phyloP scores from a whole-genome alignment of 2,329 filamentous ascomycete genomes.

The Arachnomyces sp. region DNA sequence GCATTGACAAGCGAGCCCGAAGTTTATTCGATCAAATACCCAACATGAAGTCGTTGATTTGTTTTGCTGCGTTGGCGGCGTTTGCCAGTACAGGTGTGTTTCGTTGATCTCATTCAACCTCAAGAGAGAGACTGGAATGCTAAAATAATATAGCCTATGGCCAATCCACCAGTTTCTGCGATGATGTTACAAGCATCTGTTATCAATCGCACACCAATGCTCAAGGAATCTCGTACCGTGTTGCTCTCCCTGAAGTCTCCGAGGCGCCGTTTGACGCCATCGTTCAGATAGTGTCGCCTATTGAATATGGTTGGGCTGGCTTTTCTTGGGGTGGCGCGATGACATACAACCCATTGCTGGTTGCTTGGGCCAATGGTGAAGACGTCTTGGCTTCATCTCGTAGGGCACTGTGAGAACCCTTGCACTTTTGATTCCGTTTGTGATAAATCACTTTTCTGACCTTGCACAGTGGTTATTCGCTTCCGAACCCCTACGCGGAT shows the following conservation, averaged over 20 bases:
- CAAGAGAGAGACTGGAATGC: background rate
- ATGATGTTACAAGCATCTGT: constrained; percentile 36
- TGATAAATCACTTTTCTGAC: too few relatives aligned
- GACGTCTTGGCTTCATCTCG: constrained; percentile 37
- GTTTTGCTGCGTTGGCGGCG: background rate
- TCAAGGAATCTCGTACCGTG: constrained; percentile 16
- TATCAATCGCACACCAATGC: constrained; percentile 37
- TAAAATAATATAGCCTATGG: too few relatives aligned
- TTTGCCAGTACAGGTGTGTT: too few relatives aligned
- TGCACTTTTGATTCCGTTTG: too few relatives aligned
- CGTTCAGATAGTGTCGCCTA: constrained; percentile 39
- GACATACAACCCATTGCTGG: constrained; percentile 41
- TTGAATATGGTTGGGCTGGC: constrained; percentile 42
- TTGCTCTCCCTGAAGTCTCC: constrained; percentile 29
- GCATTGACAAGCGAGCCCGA: background rate
- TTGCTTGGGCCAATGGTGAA: constrained; percentile 40
- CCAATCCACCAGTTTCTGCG: constrained; percentile 17
- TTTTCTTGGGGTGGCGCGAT: constrained; percentile 46
- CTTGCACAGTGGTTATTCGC: background rate
- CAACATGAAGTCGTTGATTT: constrained; percentile 6
- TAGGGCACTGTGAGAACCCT: constrained; percentile 37
- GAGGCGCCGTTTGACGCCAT: constrained; percentile 33
- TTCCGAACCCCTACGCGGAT: background rate
- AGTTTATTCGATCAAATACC: constrained; percentile 1
- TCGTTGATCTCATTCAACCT: background rate